Evolutionary conservation across 768 basidiomycete species (phyloP).

Genomic region (Macrolepiota albuminosa): DNA sequence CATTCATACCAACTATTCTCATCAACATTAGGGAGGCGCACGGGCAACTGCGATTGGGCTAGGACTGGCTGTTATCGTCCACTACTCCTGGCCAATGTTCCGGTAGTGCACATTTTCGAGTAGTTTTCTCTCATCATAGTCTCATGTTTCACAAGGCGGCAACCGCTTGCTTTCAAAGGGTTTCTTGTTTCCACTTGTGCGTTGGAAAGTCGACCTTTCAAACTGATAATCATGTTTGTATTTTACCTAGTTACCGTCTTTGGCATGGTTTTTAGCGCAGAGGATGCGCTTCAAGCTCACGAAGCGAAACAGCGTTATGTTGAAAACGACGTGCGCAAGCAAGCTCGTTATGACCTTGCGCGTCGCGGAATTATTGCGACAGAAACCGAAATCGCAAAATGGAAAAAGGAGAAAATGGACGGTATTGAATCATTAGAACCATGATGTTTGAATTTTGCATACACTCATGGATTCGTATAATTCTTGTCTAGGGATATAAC

Average conservation of each 20-base stretch:
- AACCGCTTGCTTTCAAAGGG: constrained; percentile 76
- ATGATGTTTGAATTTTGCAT: not conserved
- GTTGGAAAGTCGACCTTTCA: constrained; percentile 18
- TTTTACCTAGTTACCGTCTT: constrained; percentile 45
- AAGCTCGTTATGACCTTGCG: constrained; percentile 73
- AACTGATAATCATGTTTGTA: not conserved
- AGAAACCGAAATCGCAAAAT: constrained; percentile 79
- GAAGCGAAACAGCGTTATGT: constrained; percentile 61
- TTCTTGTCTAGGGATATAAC: not conserved
- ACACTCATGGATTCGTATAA: not conserved
- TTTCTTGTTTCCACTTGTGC: constrained; percentile 72
- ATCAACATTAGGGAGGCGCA: constrained; percentile 43
- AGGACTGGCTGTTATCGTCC: constrained; percentile 57
- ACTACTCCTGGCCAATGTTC: constrained; percentile 71
- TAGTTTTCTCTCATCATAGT: not conserved
- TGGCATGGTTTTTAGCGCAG: constrained; percentile 73
- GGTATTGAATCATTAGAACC: not conserved
- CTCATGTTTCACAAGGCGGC: constrained; percentile 43
- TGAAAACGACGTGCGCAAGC: constrained; percentile 65
- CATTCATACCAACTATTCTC: constrained; percentile 7
- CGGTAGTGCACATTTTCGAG: constrained; percentile 35
- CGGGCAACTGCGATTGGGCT: constrained; percentile 49
- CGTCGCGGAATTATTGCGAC: constrained; percentile 73
- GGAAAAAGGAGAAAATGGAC: constrained; percentile 45
- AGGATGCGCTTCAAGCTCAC: constrained; percentile 67